Evolutionary conservation across 2,329 filamentous ascomycete species (phyloP).

Genomic region (Metarhizium guizhouense): DNA sequence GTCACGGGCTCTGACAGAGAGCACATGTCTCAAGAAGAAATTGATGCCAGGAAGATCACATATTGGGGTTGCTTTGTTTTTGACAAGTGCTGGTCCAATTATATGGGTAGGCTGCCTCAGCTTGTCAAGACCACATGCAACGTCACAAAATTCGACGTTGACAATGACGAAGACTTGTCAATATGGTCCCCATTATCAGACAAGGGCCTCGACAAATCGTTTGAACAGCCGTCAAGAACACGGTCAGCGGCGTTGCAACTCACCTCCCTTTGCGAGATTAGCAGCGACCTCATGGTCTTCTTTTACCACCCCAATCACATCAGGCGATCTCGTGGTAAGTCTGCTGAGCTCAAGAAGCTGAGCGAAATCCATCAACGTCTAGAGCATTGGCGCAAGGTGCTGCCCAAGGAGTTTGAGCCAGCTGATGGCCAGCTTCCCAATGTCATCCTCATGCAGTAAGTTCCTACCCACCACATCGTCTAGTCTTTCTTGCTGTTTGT

Average conservation of each 20-base stretch:
- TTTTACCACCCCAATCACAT: slow-evolving; percentile 81
- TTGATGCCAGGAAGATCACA: slow-evolving; percentile 82
- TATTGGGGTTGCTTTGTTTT: slow-evolving; percentile 99
- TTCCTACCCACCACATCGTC: slow-evolving; percentile 13
- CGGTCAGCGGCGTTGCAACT: slow-evolving; percentile 76
- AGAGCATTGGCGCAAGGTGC: slow-evolving; percentile 77
- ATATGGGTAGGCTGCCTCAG: slow-evolving; percentile 84
- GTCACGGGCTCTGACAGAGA: slow-evolving; percentile 55
- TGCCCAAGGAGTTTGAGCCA: slow-evolving; percentile 81
- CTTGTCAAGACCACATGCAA: slow-evolving; percentile 71
- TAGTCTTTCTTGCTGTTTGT: neutral
- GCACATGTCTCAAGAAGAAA: slow-evolving; percentile 66
- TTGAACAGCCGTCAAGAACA: slow-evolving; percentile 73
- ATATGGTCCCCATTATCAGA: slow-evolving; percentile 87
- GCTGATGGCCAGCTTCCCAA: slow-evolving; percentile 84
- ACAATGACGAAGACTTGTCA: slow-evolving; percentile 78
- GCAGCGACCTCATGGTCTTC: slow-evolving; percentile 75
- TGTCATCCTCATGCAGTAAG: slow-evolving; percentile 75
- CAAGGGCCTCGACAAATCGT: slow-evolving; percentile 61
- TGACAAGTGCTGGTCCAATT: slow-evolving; percentile 98
- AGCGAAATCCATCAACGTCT: slow-evolving; percentile 84
- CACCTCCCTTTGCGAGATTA: slow-evolving; percentile 81
- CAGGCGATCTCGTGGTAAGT: slow-evolving; percentile 59
- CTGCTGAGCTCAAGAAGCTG: slow-evolving; percentile 81
- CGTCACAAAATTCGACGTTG: slow-evolving; percentile 82